These are phyloP conservation scores for Annona squamosa DNA, from an alignment of 164 flowering plant genomes.

Conservation along the genomic window DNA sequence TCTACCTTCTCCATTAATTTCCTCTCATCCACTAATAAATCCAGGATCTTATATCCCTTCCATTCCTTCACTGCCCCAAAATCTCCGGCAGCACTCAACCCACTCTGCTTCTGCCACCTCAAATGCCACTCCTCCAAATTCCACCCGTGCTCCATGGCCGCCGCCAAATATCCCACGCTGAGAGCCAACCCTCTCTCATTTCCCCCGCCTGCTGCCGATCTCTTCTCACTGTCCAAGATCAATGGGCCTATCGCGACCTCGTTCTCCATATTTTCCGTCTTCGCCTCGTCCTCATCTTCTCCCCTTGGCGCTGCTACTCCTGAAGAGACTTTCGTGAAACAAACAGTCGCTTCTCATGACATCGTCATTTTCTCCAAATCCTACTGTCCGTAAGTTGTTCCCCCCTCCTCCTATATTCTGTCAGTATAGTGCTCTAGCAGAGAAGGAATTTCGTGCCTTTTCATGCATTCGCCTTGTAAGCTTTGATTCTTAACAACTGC, in stretches of 20 bases:
- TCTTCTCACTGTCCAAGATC: neutral
- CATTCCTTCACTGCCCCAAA: neutral
- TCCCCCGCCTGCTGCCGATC: neutral
- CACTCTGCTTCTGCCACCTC: neutral
- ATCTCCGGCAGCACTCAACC: neutral
- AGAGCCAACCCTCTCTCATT: neutral
- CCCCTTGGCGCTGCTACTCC: conserved; percentile 5
- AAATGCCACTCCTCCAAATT: neutral
- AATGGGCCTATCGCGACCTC: neutral
- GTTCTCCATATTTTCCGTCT: neutral
- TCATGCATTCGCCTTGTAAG: too few species aligned
- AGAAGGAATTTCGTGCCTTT: neutral
- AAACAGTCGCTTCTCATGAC: conserved; percentile 54
- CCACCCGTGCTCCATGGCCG: neutral
- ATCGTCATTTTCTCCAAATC: conserved; percentile 87
- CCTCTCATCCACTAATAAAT: neutral
- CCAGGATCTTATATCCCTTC: neutral
- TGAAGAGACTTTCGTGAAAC: conserved; percentile 44
- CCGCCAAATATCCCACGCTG: neutral
- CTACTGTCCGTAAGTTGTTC: conserved; percentile 63
- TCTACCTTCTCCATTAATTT: neutral
- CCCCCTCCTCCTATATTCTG: neutral
- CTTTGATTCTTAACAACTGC: neutral
- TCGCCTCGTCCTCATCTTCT: neutral
- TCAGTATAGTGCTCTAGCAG: neutral